phyloP scores from a whole-genome alignment of 2,329 filamentous ascomycete species.

The Diaporthe destruens region DNA sequence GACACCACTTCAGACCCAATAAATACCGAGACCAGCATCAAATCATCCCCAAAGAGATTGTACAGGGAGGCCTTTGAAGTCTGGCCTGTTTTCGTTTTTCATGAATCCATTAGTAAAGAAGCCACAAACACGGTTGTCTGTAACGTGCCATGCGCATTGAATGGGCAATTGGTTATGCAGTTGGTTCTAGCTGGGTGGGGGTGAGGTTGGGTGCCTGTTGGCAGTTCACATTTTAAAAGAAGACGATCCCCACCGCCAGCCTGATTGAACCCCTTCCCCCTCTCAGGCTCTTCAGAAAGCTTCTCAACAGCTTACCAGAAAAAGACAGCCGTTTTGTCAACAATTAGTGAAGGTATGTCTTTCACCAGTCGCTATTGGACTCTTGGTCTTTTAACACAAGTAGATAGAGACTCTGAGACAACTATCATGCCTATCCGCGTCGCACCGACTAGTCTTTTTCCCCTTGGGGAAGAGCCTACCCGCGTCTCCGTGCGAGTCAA shows the following conservation, averaged over 20 bases:
- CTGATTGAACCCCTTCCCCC: neutral
- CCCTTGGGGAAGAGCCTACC: neutral
- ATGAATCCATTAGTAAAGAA: too few species aligned
- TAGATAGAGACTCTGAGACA: neutral
- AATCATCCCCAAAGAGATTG: too few species aligned
- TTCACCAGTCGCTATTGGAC: neutral
- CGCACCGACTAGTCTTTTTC: conserved; percentile 4
- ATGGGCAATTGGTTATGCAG: neutral
- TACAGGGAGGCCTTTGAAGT: too few species aligned
- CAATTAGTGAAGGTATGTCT: neutral
- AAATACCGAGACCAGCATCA: too few species aligned
- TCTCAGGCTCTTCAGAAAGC: neutral
- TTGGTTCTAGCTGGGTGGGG: neutral
- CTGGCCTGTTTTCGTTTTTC: too few species aligned
- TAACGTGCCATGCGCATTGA: too few species aligned
- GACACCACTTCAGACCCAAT: too few species aligned
- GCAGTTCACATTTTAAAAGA: neutral
- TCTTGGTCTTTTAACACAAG: neutral
- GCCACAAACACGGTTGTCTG: too few species aligned
- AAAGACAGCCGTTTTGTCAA: neutral
- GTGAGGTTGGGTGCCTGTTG: neutral
- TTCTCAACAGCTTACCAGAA: neutral
- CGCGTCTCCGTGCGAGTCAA: conserved; percentile 2
- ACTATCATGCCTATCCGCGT: neutral
- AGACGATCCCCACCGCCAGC: conserved; percentile 2